Evolutionary conservation across 2,329 filamentous ascomycete species (phyloP).

Genomic region (Ramularia collo-cygni): DNA sequence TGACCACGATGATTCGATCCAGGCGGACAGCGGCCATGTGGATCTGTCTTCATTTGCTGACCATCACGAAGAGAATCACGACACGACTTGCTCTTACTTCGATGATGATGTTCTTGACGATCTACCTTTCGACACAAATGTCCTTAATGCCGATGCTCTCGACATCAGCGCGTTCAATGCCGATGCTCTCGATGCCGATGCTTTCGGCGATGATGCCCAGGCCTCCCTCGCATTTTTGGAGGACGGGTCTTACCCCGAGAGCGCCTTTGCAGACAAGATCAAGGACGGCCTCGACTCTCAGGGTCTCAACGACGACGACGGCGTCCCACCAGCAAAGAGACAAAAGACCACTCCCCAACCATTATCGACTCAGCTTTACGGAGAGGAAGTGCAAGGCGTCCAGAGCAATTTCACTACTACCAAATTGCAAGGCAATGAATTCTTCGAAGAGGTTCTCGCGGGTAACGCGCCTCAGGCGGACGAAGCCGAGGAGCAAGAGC

Average conservation of each 20-base stretch:
- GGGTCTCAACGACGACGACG: slow-evolving; percentile 3
- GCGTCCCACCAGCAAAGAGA: slow-evolving; percentile 4
- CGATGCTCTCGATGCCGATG: background rate
- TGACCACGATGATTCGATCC: background rate
- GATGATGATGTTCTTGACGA: background rate
- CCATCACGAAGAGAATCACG: background rate
- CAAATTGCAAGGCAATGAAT: slow-evolving; percentile 2
- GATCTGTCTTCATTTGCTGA: slow-evolving; percentile 3
- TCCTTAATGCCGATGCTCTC: background rate
- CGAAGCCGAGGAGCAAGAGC: slow-evolving; percentile 3
- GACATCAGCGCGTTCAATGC: background rate
- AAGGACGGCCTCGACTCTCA: background rate
- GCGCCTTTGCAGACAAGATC: background rate
- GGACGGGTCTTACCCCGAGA: too few species aligned
- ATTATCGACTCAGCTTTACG: too few species aligned
- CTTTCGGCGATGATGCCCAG: background rate
- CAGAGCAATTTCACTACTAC: background rate
- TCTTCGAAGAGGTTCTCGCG: slow-evolving; percentile 1
- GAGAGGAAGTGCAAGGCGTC: background rate
- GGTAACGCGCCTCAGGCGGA: slow-evolving; percentile 1
- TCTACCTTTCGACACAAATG: background rate
- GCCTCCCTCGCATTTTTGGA: too few species aligned
- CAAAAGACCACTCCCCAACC: slow-evolving; percentile 1
- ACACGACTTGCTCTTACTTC: background rate
- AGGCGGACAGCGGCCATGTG: background rate